phyloP scores from a whole-genome alignment of 257 asterid genomes.

The Gentiana dahurica region DNA sequence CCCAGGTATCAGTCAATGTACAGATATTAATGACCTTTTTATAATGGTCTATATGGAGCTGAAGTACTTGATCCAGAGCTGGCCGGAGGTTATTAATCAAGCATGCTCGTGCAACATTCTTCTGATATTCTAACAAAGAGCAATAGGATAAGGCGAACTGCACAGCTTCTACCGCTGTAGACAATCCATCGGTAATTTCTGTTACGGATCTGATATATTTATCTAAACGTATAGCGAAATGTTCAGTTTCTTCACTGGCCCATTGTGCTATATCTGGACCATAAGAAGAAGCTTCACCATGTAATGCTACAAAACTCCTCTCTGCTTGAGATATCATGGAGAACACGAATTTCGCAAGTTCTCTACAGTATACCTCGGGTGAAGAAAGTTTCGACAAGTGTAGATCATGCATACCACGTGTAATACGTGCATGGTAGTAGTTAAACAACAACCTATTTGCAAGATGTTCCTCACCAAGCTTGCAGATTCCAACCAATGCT shows the following conservation, averaged over 20 bases:
- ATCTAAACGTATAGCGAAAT: conserved; percentile 26
- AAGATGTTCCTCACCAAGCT: conserved; percentile 34
- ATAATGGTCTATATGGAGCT: conserved; percentile 40
- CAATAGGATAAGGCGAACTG: conserved; percentile 48
- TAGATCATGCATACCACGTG: conserved; percentile 21
- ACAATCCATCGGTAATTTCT: conserved; percentile 41
- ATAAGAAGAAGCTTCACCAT: conserved; percentile 32
- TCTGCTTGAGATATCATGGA: conserved; percentile 69
- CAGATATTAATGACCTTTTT: conserved; percentile 46
- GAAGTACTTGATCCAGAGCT: conserved; percentile 32
- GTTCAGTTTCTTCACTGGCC: conserved; percentile 35
- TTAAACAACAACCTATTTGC: conserved; percentile 43
- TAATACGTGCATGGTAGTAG: conserved; percentile 45
- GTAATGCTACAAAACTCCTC: conserved; percentile 40
- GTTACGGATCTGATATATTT: conserved; percentile 35
- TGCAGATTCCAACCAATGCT: conserved; percentile 46
- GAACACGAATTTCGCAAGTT: conserved; percentile 29
- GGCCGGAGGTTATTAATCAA: conserved; percentile 38
- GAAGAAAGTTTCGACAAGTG: conserved; percentile 23
- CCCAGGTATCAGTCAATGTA: conserved; percentile 56
- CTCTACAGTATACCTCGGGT: conserved; percentile 21
- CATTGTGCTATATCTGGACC: conserved; percentile 37
- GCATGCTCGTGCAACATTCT: conserved; percentile 26
- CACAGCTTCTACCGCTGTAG: conserved; percentile 34
- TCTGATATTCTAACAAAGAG: conserved; percentile 50